Evolutionary conservation across 1,284 basidiomycete species (phyloP).

Genomic region (Trametes polyzona): DNA sequence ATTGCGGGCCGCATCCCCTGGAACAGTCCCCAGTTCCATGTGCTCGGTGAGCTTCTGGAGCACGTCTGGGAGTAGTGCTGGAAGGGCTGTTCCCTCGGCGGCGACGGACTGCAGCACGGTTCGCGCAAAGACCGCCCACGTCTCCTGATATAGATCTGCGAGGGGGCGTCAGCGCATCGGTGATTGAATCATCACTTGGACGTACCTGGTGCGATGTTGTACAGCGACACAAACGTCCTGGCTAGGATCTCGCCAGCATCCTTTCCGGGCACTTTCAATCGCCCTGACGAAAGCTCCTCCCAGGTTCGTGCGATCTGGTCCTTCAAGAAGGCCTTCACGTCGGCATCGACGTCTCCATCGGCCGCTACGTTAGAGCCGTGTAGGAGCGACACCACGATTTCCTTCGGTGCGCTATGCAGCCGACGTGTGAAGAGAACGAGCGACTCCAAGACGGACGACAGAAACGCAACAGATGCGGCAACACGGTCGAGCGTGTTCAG

Average conservation of each 20-base stretch:
- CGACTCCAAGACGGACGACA: constrained; percentile 74
- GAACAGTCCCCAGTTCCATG: constrained; percentile 31
- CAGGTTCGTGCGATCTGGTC: constrained; percentile 55
- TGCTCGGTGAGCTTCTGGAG: constrained; percentile 46
- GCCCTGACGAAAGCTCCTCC: constrained; percentile 46
- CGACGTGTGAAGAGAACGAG: constrained; percentile 58
- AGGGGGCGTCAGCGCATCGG: constrained; percentile 30
- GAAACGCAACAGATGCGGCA: constrained; percentile 60
- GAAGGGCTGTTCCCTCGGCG: constrained; percentile 23
- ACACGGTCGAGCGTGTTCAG: constrained; percentile 57
- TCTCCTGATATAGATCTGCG: constrained; percentile 44
- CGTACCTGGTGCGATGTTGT: constrained; percentile 48
- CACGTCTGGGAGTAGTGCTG: constrained; percentile 44
- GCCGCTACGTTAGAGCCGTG: neutral
- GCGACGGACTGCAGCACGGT: constrained; percentile 30
- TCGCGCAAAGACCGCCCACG: constrained; percentile 46
- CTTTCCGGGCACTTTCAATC: constrained; percentile 51
- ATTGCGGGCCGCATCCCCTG: constrained; percentile 33
- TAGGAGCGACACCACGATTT: constrained; percentile 20
- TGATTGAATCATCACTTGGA: constrained; percentile 3
- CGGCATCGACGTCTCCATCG: constrained; percentile 19
- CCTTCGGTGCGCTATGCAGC: constrained; percentile 31
- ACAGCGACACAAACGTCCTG: constrained; percentile 47
- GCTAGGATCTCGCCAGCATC: constrained; percentile 50
- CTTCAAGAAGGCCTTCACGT: constrained; percentile 38